Evolutionary conservation across 139 green algal species (phyloP).

Genomic region (Pycnococcus provasolii): DNA sequence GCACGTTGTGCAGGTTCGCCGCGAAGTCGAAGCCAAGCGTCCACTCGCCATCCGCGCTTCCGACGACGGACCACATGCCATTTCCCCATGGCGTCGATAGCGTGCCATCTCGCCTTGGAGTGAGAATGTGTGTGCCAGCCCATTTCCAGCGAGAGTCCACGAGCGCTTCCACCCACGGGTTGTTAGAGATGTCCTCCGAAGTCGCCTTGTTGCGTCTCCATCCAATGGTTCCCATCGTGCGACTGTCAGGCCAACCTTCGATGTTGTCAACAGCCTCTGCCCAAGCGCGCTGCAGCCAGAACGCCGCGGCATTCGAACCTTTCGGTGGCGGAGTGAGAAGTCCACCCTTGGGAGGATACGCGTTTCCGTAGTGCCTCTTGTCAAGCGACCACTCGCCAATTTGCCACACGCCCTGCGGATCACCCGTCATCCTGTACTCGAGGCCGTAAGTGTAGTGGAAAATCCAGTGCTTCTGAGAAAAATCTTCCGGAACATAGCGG

Average conservation of each 20-base stretch:
- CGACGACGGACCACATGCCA: too few relatives aligned
- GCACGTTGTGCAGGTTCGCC: too few relatives aligned
- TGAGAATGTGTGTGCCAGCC: too few relatives aligned
- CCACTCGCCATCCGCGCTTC: too few relatives aligned
- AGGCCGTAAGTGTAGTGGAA: slow-evolving; percentile 17
- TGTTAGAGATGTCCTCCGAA: too few relatives aligned
- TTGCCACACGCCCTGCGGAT: background rate
- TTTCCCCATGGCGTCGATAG: too few relatives aligned
- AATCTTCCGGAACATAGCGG: too few relatives aligned
- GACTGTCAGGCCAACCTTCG: background rate
- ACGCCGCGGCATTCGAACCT: background rate
- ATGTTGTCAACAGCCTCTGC: background rate
- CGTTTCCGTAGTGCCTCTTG: background rate
- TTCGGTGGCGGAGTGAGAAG: background rate
- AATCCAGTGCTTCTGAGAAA: slow-evolving; percentile 5
- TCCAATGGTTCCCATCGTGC: background rate
- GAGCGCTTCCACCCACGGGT: too few relatives aligned
- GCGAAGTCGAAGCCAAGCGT: too few relatives aligned
- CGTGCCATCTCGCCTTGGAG: too few relatives aligned
- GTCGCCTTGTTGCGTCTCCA: background rate
- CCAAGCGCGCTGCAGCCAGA: background rate
- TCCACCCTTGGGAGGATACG: background rate
- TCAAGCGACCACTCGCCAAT: background rate
- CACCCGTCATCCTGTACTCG: slow-evolving; percentile 3
- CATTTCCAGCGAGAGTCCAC: too few relatives aligned